A percentile compares a stretch with the other conserved stretches of the same genome.
phyloP scores from a whole-genome alignment of 2,329 filamentous ascomycete genomes.

The Truncatella angustata region DNA sequence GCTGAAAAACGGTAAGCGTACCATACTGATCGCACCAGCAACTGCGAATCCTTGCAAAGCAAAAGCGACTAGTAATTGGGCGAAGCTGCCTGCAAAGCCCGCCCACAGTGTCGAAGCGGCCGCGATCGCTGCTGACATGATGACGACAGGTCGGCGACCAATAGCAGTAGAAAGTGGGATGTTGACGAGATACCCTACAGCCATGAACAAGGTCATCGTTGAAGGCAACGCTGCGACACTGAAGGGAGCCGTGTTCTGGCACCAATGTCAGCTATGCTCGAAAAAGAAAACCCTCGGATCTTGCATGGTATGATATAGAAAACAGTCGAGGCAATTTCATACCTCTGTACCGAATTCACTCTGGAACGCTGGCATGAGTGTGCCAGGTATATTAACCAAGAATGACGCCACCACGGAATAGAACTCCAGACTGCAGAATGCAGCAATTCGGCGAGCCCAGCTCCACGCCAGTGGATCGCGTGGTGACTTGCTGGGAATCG shows the following conservation, averaged over 20 bases:
- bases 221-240: constrained; percentile 24
- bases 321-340: background rate
- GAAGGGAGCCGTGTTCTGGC: constrained; percentile 23
- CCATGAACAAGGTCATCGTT: constrained; percentile 29
- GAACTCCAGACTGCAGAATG: constrained; percentile 9
- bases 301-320: background rate
- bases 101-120: constrained; percentile 26
- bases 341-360: background rate
- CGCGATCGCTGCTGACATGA: constrained; percentile 27
- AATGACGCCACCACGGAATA: background rate
- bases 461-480: constrained; percentile 29
- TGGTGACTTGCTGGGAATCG: constrained; percentile 29
- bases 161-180: constrained; percentile 31
- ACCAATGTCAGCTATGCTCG: background rate
- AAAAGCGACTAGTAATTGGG: constrained; percentile 25
- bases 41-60: constrained; percentile 32
- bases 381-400: background rate
- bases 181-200: constrained; percentile 29
- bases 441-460: constrained; percentile 15
- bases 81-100: constrained; percentile 22
- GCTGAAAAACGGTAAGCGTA: constrained; percentile 14
- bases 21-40: constrained; percentile 28
- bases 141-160: constrained; percentile 34
- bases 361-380: background rate
- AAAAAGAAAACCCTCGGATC: background rate